Percentiles rank a stretch among this genome's conserved stretches.
These are phyloP conservation scores for Phytopythium chamaehyphon DNA, from an alignment of 352 stramenopile species.

Conservation along the genomic window DNA sequence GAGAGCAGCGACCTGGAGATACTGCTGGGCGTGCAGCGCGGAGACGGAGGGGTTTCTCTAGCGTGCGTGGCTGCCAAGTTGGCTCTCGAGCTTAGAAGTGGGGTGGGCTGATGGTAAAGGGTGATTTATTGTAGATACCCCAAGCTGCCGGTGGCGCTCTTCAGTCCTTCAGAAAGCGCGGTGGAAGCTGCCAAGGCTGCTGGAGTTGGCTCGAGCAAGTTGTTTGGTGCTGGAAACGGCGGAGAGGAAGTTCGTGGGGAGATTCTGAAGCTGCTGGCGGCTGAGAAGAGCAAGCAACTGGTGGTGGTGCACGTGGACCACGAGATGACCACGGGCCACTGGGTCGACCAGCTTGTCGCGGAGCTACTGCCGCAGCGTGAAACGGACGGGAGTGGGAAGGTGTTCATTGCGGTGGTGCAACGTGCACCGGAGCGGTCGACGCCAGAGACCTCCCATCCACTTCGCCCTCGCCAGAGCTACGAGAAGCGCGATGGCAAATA, in stretches of 20 bases:
- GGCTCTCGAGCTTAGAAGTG: background rate
- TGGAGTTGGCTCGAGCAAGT: slow-evolving; percentile 14
- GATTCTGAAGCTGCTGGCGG: slow-evolving; percentile 24
- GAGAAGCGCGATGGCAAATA: slow-evolving; percentile 61
- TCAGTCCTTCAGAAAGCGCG: slow-evolving; percentile 34
- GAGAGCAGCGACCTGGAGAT: slow-evolving; percentile 19
- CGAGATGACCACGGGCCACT: slow-evolving; percentile 19
- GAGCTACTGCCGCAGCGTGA: slow-evolving; percentile 27
- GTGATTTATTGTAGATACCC: slow-evolving; percentile 31
- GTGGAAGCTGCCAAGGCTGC: slow-evolving; percentile 24
- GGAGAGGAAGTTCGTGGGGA: slow-evolving; percentile 5
- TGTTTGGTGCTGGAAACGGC: too few species aligned
- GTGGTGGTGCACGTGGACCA: slow-evolving; percentile 49
- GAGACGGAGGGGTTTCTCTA: slow-evolving; percentile 12
- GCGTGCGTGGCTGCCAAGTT: slow-evolving; percentile 22
- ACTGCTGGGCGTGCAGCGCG: slow-evolving; percentile 30
- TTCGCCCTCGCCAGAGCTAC: slow-evolving; percentile 64
- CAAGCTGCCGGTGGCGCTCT: slow-evolving; percentile 58
- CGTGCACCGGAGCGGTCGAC: slow-evolving; percentile 4
- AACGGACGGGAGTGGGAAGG: slow-evolving; percentile 21
- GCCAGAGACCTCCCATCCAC: slow-evolving; percentile 22
- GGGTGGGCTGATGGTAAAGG: too few species aligned
- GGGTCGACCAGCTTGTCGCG: slow-evolving; percentile 37
- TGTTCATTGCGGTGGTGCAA: slow-evolving; percentile 51
- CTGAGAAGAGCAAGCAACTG: slow-evolving; percentile 41